Conservation (phyloP, 2,329 filamentous ascomycete species). For the Phialophora tarda region DNA sequence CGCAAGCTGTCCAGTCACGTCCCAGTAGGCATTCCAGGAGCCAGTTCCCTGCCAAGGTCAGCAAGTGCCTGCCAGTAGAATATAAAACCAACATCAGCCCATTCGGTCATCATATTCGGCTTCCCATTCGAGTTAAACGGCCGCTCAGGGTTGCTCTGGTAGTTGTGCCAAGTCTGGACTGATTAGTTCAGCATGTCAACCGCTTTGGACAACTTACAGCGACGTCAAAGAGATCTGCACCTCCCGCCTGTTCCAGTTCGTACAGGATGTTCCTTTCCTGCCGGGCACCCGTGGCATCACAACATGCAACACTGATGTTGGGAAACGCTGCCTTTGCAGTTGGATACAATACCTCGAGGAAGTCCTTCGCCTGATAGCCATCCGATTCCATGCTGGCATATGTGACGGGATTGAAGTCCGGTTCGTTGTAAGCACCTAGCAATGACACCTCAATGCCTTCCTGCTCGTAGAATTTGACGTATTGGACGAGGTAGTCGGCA, state of each 20-base stretch:
- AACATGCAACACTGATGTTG: slow-evolving; percentile 52
- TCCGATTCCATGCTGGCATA: slow-evolving; percentile 57
- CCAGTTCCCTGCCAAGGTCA: slow-evolving; percentile 55
- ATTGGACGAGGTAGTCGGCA: slow-evolving; percentile 56
- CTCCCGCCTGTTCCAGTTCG: slow-evolving; percentile 47
- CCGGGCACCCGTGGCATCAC: slow-evolving; percentile 53
- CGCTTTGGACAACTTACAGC: slow-evolving; percentile 53
- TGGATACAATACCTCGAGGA: slow-evolving; percentile 56
- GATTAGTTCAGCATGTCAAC: slow-evolving; percentile 47
- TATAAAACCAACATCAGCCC: slow-evolving; percentile 19
- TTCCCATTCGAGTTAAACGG: slow-evolving; percentile 25
- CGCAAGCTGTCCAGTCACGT: slow-evolving; percentile 26
- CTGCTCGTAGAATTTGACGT: slow-evolving; percentile 52
- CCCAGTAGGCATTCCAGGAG: slow-evolving; percentile 53
- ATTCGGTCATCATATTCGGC: slow-evolving; percentile 26
- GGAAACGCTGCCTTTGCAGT: slow-evolving; percentile 48
- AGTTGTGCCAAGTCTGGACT: slow-evolving; percentile 47
- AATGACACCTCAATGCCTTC: slow-evolving; percentile 50
- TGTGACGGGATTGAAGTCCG: slow-evolving; percentile 45
- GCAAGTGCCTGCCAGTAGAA: slow-evolving; percentile 47
- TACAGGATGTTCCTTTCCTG: slow-evolving; percentile 48
- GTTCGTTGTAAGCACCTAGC: slow-evolving; percentile 55
- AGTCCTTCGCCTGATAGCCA: slow-evolving; percentile 57
- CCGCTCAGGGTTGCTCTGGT: slow-evolving; percentile 27
- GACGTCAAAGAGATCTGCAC: slow-evolving; percentile 48